Evolutionary conservation across 257 asterid species (phyloP).

Genomic region (Vinca minor): DNA sequence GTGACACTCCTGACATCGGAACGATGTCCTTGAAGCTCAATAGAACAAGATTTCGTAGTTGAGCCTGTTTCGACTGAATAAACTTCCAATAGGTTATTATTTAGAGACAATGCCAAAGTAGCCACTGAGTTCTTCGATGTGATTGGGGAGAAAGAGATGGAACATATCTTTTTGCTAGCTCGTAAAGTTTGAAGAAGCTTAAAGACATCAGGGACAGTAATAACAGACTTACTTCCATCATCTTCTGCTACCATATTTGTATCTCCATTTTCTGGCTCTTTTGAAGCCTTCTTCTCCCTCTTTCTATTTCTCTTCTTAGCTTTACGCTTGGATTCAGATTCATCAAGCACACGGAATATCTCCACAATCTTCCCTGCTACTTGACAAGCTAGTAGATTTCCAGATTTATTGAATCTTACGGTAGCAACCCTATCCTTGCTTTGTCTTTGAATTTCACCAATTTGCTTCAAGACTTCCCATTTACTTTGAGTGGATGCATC

Average conservation of each 20-base stretch:
- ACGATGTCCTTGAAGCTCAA: constrained; percentile 96
- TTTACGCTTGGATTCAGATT: constrained; percentile 73
- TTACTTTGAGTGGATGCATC: constrained; percentile 35
- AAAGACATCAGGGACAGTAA: constrained; percentile 74
- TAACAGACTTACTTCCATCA: constrained; percentile 32
- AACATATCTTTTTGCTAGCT: constrained; percentile 72
- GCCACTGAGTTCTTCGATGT: constrained; percentile 51
- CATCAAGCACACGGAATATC: constrained; percentile 71
- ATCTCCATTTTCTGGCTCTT: constrained; percentile 47
- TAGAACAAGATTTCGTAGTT: constrained; percentile 39
- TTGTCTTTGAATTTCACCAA: constrained; percentile 84
- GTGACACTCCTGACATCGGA: constrained; percentile 82
- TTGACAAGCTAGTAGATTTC: constrained; percentile 81
- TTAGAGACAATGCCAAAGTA: constrained; percentile 71
- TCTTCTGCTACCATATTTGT: constrained; percentile 32
- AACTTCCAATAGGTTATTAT: constrained; percentile 59
- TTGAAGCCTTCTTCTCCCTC: constrained; percentile 61
- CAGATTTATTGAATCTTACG: constrained; percentile 56
- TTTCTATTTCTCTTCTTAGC: constrained; percentile 83
- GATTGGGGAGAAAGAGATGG: constrained; percentile 62
- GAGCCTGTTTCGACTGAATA: constrained; percentile 50
- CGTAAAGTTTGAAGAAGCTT: constrained; percentile 63
- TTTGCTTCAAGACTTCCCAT: constrained; percentile 73
- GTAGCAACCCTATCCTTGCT: constrained; percentile 84
- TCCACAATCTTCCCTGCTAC: constrained; percentile 87